Evolutionary conservation across 2,329 filamentous ascomycete species (phyloP).

Genomic region (Cladosporium austrohemisphaericum): DNA sequence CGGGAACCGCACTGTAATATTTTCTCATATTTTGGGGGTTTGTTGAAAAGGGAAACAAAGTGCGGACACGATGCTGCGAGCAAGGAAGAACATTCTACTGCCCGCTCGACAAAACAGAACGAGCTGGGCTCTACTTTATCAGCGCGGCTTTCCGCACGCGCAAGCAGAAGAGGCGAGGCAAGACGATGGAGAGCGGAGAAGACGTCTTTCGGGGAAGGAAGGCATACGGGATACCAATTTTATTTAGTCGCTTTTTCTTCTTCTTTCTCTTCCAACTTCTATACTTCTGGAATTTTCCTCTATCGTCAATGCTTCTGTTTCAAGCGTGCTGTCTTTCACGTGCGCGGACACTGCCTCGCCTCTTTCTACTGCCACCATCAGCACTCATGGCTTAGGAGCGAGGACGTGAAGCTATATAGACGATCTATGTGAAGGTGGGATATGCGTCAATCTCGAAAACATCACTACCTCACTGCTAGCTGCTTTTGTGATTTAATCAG

Average conservation of each 20-base stretch:
- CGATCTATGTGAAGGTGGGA: too few relatives aligned
- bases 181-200: too few relatives aligned
- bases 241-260: neutral
- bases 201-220: neutral
- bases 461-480: too few relatives aligned
- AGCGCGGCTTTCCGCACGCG: neutral
- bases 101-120: constrained; percentile 15
- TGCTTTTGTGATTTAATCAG: too few relatives aligned
- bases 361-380: too few relatives aligned
- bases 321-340: too few relatives aligned
- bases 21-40: constrained; percentile 9
- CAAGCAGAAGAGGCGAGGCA: neutral
- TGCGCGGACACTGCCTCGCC: too few relatives aligned
- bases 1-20: constrained; percentile 12
- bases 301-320: too few relatives aligned
- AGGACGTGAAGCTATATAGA: too few relatives aligned
- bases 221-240: constrained; percentile 10
- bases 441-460: too few relatives aligned
- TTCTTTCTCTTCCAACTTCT: neutral
- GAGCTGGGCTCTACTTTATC: constrained; percentile 13
- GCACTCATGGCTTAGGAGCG: too few relatives aligned
- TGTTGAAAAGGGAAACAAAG: constrained; percentile 6
- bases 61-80: neutral
- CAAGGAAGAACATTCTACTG: neutral
- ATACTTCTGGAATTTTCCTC: too few relatives aligned